These are phyloP conservation scores for Wickerhamiella domercqiae DNA, from an alignment of 805 yeast species.

Conservation along the genomic window DNA sequence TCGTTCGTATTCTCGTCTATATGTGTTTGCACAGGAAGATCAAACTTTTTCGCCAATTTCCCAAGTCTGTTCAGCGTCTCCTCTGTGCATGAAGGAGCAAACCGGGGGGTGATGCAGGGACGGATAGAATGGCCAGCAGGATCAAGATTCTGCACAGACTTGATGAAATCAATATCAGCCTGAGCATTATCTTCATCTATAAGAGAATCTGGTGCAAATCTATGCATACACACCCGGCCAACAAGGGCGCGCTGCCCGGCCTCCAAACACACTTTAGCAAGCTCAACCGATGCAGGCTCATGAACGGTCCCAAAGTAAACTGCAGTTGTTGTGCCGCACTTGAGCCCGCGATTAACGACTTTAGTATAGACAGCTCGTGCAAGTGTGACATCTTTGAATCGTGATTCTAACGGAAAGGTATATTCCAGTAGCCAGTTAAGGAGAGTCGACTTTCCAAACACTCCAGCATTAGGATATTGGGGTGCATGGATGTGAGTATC, in stretches of 20 bases:
- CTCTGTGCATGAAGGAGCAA: constrained; percentile 75
- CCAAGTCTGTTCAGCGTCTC: constrained; percentile 52
- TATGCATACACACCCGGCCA: constrained; percentile 91
- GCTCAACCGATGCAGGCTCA: constrained; percentile 51
- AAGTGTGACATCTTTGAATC: constrained; percentile 35
- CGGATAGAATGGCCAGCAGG: constrained; percentile 37
- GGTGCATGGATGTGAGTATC: constrained; percentile 81
- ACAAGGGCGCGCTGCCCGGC: constrained; percentile 77
- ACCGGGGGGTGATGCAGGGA: constrained; percentile 83
- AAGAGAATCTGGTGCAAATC: constrained; percentile 56
- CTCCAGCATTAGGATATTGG: constrained; percentile 66
- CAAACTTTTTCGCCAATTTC: constrained; percentile 29
- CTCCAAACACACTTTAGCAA: constrained; percentile 54
- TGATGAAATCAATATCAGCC: constrained; percentile 42
- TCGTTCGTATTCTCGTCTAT: constrained; percentile 70
- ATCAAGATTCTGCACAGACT: constrained; percentile 39
- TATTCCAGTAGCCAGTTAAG: constrained; percentile 79
- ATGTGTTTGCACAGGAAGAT: constrained; percentile 76
- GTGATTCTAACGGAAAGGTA: constrained; percentile 79
- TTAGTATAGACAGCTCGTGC: constrained; percentile 52
- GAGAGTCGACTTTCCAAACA: constrained; percentile 72
- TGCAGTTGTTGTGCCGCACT: constrained; percentile 81
- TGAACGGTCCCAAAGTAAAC: constrained; percentile 86
- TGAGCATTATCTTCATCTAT: constrained; percentile 30
- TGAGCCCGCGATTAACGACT: constrained; percentile 54